phyloP scores from a whole-genome alignment of 768 basidiomycete genomes.

The Phlebiopsis flavidoalba region DNA sequence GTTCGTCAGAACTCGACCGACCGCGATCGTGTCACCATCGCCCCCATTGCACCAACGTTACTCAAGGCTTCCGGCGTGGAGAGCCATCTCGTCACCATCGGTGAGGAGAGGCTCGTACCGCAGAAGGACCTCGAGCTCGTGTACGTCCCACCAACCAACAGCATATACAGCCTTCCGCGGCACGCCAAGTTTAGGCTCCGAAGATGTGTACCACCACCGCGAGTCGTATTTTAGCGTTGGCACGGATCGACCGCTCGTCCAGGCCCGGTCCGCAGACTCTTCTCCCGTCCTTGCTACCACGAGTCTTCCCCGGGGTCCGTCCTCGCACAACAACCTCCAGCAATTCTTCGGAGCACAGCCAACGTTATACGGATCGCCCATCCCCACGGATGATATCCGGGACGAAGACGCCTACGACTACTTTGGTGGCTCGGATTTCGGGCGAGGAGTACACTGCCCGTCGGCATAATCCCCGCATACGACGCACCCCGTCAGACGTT shows the following conservation, averaged over 20 bases:
- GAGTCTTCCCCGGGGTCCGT: conserved; percentile 9
- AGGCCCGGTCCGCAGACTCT: conserved; percentile 14
- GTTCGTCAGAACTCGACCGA: conserved; percentile 29
- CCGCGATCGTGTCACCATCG: conserved; percentile 62
- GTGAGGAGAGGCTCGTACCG: conserved; percentile 16
- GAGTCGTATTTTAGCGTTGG: conserved; percentile 33
- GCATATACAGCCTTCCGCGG: conserved; percentile 23
- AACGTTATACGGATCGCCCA: conserved; percentile 14
- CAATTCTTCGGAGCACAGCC: conserved; percentile 13
- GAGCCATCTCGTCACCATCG: conserved; percentile 29
- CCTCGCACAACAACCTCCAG: conserved; percentile 6
- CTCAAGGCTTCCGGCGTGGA: conserved; percentile 71
- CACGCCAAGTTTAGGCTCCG: conserved; percentile 18
- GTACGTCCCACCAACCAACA: conserved; percentile 52
- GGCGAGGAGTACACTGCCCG: conserved; percentile 39
- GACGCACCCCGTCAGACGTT: conserved; percentile 3
- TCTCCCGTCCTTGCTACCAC: conserved; percentile 15
- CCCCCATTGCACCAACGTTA: conserved; percentile 73
- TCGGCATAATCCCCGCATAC: conserved; percentile 9
- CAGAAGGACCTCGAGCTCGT: conserved; percentile 55
- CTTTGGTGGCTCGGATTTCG: conserved; percentile 50
- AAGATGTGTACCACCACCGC: conserved; percentile 31
- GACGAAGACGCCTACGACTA: conserved; percentile 50
- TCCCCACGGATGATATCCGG: conserved; percentile 28
- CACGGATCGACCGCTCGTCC: conserved; percentile 12